Evolutionary conservation across 2,329 filamentous ascomycete genomes (phyloP).

Genomic region (Sphaerostilbella broomeana): DNA sequence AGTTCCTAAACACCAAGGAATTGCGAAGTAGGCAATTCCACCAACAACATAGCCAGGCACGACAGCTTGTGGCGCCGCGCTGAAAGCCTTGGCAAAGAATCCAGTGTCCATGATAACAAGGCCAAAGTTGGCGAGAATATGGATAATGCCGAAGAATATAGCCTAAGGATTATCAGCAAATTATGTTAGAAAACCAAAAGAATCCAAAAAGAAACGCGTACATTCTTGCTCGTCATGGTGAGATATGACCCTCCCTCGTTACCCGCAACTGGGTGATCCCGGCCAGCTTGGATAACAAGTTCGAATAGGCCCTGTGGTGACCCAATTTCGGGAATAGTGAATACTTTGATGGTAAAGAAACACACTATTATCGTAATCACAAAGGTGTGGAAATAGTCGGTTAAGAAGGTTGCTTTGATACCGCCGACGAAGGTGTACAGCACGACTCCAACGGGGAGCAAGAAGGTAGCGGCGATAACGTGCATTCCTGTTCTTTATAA

Average conservation of each 20-base stretch:
- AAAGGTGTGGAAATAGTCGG: constrained; percentile 49
- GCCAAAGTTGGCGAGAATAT: constrained; percentile 43
- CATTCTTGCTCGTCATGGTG: constrained; percentile 48
- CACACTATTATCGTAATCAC: constrained; percentile 47
- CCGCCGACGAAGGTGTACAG: constrained; percentile 35
- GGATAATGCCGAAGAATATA: constrained; percentile 44
- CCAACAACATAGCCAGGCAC: constrained; percentile 48
- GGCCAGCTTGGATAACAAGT: constrained; percentile 38
- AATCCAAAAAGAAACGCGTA: too few relatives aligned
- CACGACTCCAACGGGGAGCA: constrained; percentile 33
- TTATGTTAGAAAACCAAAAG: too few relatives aligned
- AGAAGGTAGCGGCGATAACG: constrained; percentile 42
- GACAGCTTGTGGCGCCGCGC: constrained; percentile 38
- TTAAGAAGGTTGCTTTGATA: constrained; percentile 38
- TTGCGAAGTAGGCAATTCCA: constrained; percentile 47
- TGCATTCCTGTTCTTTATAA: constrained; percentile 39
- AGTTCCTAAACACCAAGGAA: constrained; percentile 48
- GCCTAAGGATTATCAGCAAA: constrained; percentile 23
- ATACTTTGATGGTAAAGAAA: constrained; percentile 41
- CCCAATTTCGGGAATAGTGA: constrained; percentile 39
- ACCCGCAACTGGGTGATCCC: constrained; percentile 40
- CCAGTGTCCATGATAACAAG: constrained; percentile 47
- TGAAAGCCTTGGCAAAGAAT: constrained; percentile 35
- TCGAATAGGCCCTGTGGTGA: constrained; percentile 44
- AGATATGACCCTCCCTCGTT: constrained; percentile 49